Evolutionary conservation across 2,329 filamentous ascomycete species (phyloP).

Genomic region (Myriosclerotinia scirpicola): DNA sequence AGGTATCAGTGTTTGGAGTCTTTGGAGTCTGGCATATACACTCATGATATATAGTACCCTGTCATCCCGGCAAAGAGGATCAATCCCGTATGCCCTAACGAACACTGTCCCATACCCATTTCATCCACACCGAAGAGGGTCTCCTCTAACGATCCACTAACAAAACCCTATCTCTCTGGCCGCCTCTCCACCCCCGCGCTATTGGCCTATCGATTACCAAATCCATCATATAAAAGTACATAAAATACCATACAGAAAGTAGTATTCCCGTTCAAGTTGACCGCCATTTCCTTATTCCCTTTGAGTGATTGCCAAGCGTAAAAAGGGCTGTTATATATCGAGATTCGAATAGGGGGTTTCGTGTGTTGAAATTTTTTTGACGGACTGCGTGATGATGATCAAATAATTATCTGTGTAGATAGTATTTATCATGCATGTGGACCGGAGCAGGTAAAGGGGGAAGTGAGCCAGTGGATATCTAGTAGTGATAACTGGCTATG

Average conservation of each 20-base stretch:
- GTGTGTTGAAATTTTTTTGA: not conserved
- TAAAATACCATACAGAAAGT: not conserved
- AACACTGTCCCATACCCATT: not conserved
- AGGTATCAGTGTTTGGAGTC: no score
- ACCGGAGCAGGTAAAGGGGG: not conserved
- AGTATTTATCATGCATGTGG: not conserved
- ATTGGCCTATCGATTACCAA: not conserved
- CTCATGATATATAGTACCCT: not conserved
- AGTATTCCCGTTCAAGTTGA: not conserved
- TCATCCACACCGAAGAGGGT: not conserved
- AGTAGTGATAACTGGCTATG: no score
- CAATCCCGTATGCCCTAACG: not conserved
- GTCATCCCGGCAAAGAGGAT: not conserved
- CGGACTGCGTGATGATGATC: not conserved
- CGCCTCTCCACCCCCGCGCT: no score
- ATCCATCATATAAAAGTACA: slow-evolving; percentile 3
- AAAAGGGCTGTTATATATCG: not conserved
- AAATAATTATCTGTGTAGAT: no score
- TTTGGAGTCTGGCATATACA: not conserved
- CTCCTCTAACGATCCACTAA: not conserved
- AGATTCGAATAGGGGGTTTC: not conserved
- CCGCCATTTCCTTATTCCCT: not conserved
- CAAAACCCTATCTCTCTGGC: not conserved
- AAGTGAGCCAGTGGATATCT: no score
- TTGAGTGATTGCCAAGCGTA: not conserved